Conservation (phyloP, 345 rosid genomes). For the Boechera stricta region DNA sequence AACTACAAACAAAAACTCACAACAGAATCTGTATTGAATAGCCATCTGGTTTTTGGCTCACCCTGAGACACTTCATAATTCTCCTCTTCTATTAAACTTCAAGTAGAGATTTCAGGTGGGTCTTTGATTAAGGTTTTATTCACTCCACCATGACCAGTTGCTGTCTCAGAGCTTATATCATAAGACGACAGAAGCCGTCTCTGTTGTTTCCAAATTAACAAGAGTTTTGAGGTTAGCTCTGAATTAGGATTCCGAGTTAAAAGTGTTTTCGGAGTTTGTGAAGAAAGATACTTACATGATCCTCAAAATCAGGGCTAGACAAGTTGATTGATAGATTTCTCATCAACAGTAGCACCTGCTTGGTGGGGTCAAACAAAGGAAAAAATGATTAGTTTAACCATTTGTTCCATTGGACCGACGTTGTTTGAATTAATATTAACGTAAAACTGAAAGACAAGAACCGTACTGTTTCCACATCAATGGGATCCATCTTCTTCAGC, state of each 20-base stretch:
- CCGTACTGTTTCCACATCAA: constrained; percentile 89
- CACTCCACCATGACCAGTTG: constrained; percentile 40
- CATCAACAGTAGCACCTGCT: constrained; percentile 91
- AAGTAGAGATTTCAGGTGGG: constrained; percentile 48
- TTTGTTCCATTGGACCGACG: constrained; percentile 8
- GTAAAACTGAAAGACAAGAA: constrained; percentile 29
- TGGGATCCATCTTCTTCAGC: constrained; percentile 87
- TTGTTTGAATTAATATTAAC: constrained; percentile 12
- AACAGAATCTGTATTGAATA: not conserved
- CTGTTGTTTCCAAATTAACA: constrained; percentile 51
- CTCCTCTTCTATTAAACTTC: constrained; percentile 27
- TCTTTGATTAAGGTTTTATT: constrained; percentile 42
- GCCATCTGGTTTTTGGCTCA: constrained; percentile 27
- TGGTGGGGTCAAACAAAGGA: constrained; percentile 44
- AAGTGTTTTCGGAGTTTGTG: not conserved
- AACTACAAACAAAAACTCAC: constrained; percentile 17
- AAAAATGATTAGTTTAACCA: constrained; percentile 23
- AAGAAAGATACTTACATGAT: constrained; percentile 69
- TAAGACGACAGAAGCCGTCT: constrained; percentile 78
- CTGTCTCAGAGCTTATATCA: constrained; percentile 56
- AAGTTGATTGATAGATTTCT: constrained; percentile 92
- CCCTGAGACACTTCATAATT: not conserved
- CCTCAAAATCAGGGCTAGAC: constrained; percentile 87
- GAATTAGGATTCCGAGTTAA: not conserved
- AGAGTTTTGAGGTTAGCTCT: constrained; percentile 15